These are phyloP conservation scores for Penicillium sp. DNA, from an alignment of 2,329 filamentous ascomycete species.

Conservation along the genomic window DNA sequence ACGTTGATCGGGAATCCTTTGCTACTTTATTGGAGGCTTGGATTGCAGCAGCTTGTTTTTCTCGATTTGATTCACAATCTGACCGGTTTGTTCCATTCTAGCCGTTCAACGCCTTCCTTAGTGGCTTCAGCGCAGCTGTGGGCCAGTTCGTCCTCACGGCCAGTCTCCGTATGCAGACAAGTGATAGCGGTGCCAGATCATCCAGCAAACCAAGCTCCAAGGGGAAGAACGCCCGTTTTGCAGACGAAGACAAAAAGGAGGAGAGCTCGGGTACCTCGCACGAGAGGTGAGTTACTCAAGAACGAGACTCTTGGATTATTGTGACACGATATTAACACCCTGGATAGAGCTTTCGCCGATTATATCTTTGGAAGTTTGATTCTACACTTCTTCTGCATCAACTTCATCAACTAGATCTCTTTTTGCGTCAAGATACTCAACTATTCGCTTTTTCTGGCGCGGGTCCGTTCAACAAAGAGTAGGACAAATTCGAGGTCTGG, in stretches of 20 bases:
- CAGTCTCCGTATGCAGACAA: constrained; percentile 88
- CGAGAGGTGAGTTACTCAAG: constrained; percentile 43
- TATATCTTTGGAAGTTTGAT: constrained; percentile 93
- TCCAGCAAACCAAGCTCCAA: constrained; percentile 61
- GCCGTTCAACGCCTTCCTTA: constrained; percentile 98
- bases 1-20: constrained; percentile 48
- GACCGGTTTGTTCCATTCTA: constrained; percentile 43
- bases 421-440: constrained; percentile 1
- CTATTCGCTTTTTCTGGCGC: constrained; percentile 15
- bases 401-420: constrained; percentile 88
- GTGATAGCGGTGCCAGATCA: constrained; percentile 42
- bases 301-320: neutral
- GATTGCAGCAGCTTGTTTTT: neutral
- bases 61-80: neutral
- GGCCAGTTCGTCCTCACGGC: constrained; percentile 97
- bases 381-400: constrained; percentile 98
- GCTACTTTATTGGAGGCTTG: neutral
- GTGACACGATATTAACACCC: constrained; percentile 8
- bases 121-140: constrained; percentile 90
- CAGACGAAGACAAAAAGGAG: constrained; percentile 28
- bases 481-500: constrained; percentile 8
- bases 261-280: constrained; percentile 39
- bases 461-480: constrained; percentile 13
- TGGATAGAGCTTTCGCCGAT: constrained; percentile 84
- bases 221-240: constrained; percentile 34